Conservation (phyloP, 805 yeast genomes). For the Candida ulmi region DNA sequence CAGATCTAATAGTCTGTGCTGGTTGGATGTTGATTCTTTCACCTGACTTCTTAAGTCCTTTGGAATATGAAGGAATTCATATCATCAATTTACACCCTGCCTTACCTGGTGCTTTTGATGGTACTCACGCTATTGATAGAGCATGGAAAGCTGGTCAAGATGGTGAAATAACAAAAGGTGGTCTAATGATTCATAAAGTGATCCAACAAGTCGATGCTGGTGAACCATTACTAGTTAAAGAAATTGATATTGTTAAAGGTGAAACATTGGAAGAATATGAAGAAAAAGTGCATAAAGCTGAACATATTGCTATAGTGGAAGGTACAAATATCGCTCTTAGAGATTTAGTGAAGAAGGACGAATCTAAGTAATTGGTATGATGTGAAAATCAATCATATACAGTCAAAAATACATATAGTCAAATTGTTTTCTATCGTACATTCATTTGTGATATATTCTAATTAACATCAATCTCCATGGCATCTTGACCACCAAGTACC, state of each 20-base stretch:
- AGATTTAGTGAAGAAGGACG: conserved; percentile 12
- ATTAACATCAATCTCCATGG: conserved; percentile 46
- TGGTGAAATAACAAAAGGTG: conserved; percentile 71
- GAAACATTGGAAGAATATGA: conserved; percentile 77
- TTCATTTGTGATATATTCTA: neutral
- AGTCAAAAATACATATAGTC: no score
- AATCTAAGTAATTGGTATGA: no score
- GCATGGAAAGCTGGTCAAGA: conserved; percentile 94
- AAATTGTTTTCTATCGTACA: conserved; percentile 1
- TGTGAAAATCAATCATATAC: no score
- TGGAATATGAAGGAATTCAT: conserved; percentile 55
- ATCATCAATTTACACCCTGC: conserved; percentile 97
- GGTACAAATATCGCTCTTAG: conserved; percentile 66
- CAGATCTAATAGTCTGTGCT: conserved; percentile 91
- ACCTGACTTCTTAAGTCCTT: conserved; percentile 62
- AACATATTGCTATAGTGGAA: conserved; percentile 90
- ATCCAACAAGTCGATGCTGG: conserved; percentile 95
- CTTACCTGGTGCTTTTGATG: conserved; percentile 94
- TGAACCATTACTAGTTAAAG: conserved; percentile 78
- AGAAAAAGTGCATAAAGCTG: conserved; percentile 72
- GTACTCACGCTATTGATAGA: conserved; percentile 93
- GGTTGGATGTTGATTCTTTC: conserved; percentile 97
- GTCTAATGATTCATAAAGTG: conserved; percentile 96
- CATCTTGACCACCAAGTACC: conserved; percentile 33
- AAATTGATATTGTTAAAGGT: conserved; percentile 61